Evolutionary conservation across 345 rosid species (phyloP), one percentile per base, ranked within the genome.

Genomic region (Lagerstroemia speciosa): DNA sequence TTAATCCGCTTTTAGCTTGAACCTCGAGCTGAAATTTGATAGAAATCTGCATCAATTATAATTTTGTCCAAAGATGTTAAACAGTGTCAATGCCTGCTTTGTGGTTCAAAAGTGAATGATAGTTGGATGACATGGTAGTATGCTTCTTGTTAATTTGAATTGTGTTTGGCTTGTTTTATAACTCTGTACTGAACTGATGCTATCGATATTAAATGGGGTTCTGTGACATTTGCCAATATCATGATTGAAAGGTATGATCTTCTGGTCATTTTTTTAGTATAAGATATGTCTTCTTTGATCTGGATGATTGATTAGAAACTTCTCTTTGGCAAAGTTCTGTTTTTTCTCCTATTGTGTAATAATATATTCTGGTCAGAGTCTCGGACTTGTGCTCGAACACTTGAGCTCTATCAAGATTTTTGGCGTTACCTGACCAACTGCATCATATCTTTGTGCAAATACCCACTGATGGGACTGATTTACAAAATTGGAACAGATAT

Each of bases 401-500:
- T n/a, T n/a, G n/a, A n/a, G 38, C 38, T 36, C 2, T 36, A 36
- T 41, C 9, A 41, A 14, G 53, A 48, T 48, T 48, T 48, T 5
- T 16, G 53, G 53, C 53, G 17, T 48, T 48, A 16, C 24, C 8
- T 48, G 41, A 48, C 67, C 11, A 10, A 20, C 16, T 66, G 65
- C 19, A 43, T 26, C 58, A 27, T 24, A 34, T 20, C 53, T 48
- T 8, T 3, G 61, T 45, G 24, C 9, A n/a, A n/a, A 32, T 29
- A 29, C 9, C 7, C 16, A 29, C 32, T 60, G 1, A 34, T 3
- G 48, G 41, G 64, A 43, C 38, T 63, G 14, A 48, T 34, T 45
- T 43, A 68, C 14, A 32, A 36, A 38, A 37, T 16, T 24, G n/a
- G 67, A 33, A 5, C 81, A 93, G 97, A 65, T 91, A 91, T 75